phyloP scores from a whole-genome alignment of 352 stramenopile species.

The Pythium insidiosum region DNA sequence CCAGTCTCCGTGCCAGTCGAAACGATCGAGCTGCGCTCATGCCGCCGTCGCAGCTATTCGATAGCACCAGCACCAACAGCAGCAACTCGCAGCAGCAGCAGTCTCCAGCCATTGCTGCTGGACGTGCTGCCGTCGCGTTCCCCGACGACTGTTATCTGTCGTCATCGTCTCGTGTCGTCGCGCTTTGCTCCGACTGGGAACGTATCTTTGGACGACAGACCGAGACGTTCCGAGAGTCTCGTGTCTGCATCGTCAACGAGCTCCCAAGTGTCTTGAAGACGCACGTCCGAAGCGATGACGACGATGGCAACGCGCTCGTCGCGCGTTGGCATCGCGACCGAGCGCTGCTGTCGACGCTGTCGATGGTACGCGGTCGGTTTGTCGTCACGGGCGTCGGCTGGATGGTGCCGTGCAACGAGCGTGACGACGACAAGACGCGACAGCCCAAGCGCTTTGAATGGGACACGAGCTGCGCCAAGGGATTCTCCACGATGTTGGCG shows the following conservation, averaged over 20 bases:
- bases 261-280: constrained; percentile 29
- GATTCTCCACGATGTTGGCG: constrained; percentile 34
- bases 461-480: constrained; percentile 34
- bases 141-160: no score
- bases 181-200: constrained; percentile 56
- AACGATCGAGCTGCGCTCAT: constrained; percentile 7
- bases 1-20: constrained; percentile 5
- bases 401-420: constrained; percentile 39
- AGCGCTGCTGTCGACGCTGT: neutral
- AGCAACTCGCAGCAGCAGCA: no score
- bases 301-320: neutral
- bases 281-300: neutral
- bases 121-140: no score
- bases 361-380: constrained; percentile 4
- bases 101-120: no score
- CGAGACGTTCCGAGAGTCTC: constrained; percentile 28
- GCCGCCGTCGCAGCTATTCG: constrained; percentile 4
- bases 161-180: constrained; percentile 26
- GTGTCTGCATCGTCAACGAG: constrained; percentile 36
- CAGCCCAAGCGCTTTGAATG: constrained; percentile 10
- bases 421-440: neutral
- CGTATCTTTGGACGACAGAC: constrained; percentile 58
- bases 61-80: no score
- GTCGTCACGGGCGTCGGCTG: constrained; percentile 27
- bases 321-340: neutral